Evolutionary conservation across 257 asterid species (phyloP), one percentile per base, ranked within the genome.

Genomic region (Sherardia arvensis): DNA sequence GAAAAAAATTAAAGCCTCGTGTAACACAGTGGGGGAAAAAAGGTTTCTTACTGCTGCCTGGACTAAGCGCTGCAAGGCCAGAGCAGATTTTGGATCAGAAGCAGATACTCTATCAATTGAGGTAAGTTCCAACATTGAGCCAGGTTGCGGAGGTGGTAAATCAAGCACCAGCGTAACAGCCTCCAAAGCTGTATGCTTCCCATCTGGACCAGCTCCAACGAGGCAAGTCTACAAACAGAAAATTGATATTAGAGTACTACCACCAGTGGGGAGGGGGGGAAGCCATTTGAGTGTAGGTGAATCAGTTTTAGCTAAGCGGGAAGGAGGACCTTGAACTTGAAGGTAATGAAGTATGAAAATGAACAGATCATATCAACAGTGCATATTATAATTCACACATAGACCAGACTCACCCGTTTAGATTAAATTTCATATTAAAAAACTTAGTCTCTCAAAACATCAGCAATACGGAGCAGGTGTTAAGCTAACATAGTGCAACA

Each of bases 121-220:
- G 71, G 94, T 85, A 72, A 84, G 79, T 53, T 89, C 93, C 55
- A 69, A 74, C 72, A 73, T 80, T 33, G 91, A 93, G 66, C 94
- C 99, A 69, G 99, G 99, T 69, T 83, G 95, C 28, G 99, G 99
- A 65, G 99, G 99, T 33, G 99, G 99, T 73, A 93, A 78, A 85
- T 93, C 99, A 26, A 93, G 99, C 74, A 93, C 99, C 60, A 93
- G 81, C 18, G 99, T 93, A 28, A 93, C 99, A 62, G 99, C 99
- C 78, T 93, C 97, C 56, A 93, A 77, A 75, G 99, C 99, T 32
- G 95, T 93, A 79, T 87, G 99, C 71, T 93, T 93, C 71, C 99
- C 99, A 26, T 85, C 96, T 63, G 99, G 88, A 66, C 99, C 99
- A 73, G 97, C 96, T 76, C 99, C 99, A 71, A 93, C 99, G 72